Conservation (phyloP, 768 basidiomycete genomes). For the Tubosaeta sp. region DNA sequence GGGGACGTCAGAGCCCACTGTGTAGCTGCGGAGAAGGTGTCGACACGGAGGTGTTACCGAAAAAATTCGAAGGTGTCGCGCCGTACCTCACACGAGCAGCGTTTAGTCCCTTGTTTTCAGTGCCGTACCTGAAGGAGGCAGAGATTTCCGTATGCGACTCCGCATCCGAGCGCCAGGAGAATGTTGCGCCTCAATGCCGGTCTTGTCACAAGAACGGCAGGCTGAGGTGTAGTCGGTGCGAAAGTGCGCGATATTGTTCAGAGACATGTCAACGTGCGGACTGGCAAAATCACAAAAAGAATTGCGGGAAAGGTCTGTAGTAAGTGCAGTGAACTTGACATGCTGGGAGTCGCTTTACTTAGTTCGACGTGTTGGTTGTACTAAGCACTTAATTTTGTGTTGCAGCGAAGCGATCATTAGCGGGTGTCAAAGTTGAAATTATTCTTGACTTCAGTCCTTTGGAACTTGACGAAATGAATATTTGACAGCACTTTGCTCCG, state of each 20-base stretch:
- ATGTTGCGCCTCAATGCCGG: neutral
- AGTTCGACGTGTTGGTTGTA: no score
- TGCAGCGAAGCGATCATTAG: no score
- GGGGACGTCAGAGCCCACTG: constrained; percentile 5
- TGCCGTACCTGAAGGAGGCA: constrained; percentile 41
- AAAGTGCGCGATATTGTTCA: constrained; percentile 40
- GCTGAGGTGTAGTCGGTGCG: constrained; percentile 35
- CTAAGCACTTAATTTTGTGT: no score
- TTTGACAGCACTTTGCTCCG: no score
- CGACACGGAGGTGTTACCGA: constrained; percentile 10
- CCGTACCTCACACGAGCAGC: constrained; percentile 49
- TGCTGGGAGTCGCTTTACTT: neutral
- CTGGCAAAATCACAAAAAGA: constrained; percentile 10
- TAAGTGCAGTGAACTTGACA: no score
- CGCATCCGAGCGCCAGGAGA: neutral
- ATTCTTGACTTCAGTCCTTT: no score
- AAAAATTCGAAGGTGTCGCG: constrained; percentile 35
- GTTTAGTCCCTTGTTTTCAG: constrained; percentile 49
- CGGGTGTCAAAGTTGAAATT: no score
- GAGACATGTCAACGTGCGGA: constrained; percentile 33
- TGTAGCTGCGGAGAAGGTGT: constrained; percentile 14
- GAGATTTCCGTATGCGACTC: neutral
- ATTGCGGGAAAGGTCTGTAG: neutral
- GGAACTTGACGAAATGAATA: no score
- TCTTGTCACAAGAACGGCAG: constrained; percentile 2